Base-by-base conservation (phyloP, 164 flowering plant species). In the Vitis cinerea region DNA sequence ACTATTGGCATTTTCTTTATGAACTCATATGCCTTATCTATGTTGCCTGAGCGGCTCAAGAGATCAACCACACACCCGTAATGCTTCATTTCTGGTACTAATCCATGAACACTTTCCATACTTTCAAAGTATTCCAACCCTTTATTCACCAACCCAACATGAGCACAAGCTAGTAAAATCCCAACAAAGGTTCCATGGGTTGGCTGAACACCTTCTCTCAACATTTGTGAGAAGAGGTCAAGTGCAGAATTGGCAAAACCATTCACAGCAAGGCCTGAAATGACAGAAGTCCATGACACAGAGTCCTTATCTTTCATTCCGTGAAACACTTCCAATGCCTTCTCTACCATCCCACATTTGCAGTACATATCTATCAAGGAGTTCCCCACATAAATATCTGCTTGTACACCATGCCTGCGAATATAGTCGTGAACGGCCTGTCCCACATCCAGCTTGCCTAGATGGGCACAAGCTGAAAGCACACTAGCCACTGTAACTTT, bases 21-120 rank as follows among this genome's bases (percentile, higher is more conserved):
- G 63, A 88, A 84, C 56, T 83, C 78, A 71, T 81, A 83, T 14
- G 97, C 97, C 72, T 70, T 73, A 1, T 81, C 79, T 9, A 90
- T 67, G 37, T 78, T 19, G 11, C 92, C 93, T 44, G 86, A 78
- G 10, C 93, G 88, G 70, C 92, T 78, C 68, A 90, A 71, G 47
- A 90, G 85, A 80, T 90, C 97, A 16, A 88, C 89, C 51, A 89
- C 71, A 68, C 93, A 89, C 1, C 93, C 92, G 68, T 89, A 91
- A 61, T 89, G 97, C 74, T 86, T 91, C 90, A 85, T 83, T 60
- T 79, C 78, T 27, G 93, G 93, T 23, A 56, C 76, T 31, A 89
- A 73, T 60, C 82, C 78, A 72, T 86, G 61, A 62, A 74, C 77
- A n/a, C 70, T 74, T 55, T 72, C 72, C 93, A 88, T 88, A 52